Evolutionary conservation across 139 green algal genomes (phyloP).

Genomic region (Coelastrella sp.): DNA sequence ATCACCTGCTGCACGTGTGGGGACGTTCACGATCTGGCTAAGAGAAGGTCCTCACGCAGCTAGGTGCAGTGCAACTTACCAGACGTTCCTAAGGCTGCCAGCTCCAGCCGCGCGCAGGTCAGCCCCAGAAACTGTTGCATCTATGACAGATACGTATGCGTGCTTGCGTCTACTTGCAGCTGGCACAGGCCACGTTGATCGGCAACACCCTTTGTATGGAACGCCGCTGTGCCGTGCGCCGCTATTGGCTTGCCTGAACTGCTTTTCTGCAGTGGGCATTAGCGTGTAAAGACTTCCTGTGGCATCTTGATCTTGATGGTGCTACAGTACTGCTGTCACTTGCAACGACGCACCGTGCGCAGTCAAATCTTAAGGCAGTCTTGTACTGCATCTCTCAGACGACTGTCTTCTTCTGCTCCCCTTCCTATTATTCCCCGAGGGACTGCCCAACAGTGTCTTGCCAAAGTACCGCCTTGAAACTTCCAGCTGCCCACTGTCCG

Average conservation of each 20-base stretch:
- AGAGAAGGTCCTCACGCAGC: background rate
- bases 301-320: background rate
- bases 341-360: background rate
- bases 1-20: background rate
- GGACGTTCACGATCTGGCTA: background rate
- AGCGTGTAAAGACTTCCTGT: no score
- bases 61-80: background rate
- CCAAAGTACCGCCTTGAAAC: background rate
- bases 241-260: background rate
- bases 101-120: background rate
- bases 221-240: background rate
- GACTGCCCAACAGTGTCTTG: background rate
- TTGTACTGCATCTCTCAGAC: no score
- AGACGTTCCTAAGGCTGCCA: background rate
- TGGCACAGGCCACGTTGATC: background rate
- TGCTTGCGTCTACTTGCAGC: background rate
- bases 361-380: no score
- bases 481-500: background rate
- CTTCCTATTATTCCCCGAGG: background rate
- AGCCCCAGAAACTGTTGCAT: constrained; percentile 17
- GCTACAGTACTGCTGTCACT: background rate
- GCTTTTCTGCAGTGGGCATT: no score
- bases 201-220: background rate
- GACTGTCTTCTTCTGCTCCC: no score
- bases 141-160: background rate